These are phyloP conservation scores for Trichoderma simmonsii DNA, from an alignment of 2,329 filamentous ascomycete species.

Conservation along the genomic window DNA sequence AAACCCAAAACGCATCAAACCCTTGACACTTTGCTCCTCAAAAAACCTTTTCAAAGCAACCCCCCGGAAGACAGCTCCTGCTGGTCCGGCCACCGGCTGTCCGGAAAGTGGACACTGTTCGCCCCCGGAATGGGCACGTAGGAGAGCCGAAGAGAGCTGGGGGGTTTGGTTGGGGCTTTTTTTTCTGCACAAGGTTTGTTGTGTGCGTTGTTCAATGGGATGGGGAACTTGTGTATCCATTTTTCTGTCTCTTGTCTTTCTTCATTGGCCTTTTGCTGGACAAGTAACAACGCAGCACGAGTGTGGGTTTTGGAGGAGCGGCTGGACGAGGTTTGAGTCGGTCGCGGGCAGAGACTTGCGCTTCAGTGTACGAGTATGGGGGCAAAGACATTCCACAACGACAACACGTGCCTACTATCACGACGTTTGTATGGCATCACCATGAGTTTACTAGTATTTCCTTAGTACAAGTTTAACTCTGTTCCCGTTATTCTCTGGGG, in stretches of 20 bases:
- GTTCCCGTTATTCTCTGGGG: not conserved
- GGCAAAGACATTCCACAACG: not conserved
- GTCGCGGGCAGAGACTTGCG: not conserved
- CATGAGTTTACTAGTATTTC: not conserved
- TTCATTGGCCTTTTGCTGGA: not conserved
- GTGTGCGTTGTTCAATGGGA: not conserved
- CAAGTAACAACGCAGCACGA: not conserved
- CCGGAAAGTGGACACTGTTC: conserved; percentile 7
- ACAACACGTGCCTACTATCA: not conserved
- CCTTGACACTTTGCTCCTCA: not conserved
- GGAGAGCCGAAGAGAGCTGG: not conserved
- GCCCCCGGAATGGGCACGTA: not conserved
- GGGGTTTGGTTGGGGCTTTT: not conserved
- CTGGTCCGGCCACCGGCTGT: not conserved
- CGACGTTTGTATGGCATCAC: not conserved
- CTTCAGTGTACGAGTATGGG: not conserved
- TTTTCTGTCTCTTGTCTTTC: not conserved
- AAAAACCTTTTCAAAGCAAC: not conserved
- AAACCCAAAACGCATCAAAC: not conserved
- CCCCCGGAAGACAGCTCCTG: not conserved
- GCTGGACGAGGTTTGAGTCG: not conserved
- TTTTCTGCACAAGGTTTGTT: not conserved
- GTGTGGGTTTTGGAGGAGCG: not conserved
- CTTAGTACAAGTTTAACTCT: not conserved
- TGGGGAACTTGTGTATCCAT: not conserved